Evolutionary conservation across 495 filamentous ascomycete genomes (phyloP).

Genomic region (Penicillium daleae): DNA sequence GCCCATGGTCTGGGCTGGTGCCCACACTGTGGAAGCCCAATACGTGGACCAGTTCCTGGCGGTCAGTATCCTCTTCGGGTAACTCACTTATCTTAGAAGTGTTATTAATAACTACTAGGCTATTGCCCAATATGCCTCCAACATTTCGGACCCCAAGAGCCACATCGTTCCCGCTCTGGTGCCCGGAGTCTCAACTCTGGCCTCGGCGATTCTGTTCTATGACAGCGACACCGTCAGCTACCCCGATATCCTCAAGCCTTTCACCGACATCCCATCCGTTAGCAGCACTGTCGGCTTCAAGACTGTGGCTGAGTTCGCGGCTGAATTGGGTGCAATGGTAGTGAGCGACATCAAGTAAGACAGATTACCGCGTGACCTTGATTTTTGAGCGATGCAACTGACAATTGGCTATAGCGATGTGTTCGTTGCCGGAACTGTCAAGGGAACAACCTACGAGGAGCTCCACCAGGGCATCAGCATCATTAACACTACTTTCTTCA

Average conservation of each 20-base stretch:
- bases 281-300: constrained; percentile 41
- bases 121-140: constrained; percentile 32
- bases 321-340: constrained; percentile 34
- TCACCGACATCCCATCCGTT: constrained; percentile 40
- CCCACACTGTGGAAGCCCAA: constrained; percentile 32
- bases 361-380: neutral
- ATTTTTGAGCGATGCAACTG: neutral
- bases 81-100: neutral
- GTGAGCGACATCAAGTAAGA: constrained; percentile 36
- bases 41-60: constrained; percentile 38
- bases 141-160: constrained; percentile 39
- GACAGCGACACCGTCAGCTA: constrained; percentile 35
- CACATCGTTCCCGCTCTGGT: constrained; percentile 41
- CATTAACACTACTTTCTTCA: constrained; percentile 45
- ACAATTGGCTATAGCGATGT: constrained; percentile 31
- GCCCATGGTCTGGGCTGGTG: constrained; percentile 51
- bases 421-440: constrained; percentile 43
- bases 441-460: constrained; percentile 34
- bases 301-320: constrained; percentile 37
- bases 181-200: constrained; percentile 31
- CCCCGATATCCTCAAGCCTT: constrained; percentile 40
- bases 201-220: constrained; percentile 44
- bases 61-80: constrained; percentile 16
- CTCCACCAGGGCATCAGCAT: constrained; percentile 38
- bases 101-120: constrained; percentile 22